phyloP scores from a whole-genome alignment of 1,284 basidiomycete species.

The Porodaedalea pini region DNA sequence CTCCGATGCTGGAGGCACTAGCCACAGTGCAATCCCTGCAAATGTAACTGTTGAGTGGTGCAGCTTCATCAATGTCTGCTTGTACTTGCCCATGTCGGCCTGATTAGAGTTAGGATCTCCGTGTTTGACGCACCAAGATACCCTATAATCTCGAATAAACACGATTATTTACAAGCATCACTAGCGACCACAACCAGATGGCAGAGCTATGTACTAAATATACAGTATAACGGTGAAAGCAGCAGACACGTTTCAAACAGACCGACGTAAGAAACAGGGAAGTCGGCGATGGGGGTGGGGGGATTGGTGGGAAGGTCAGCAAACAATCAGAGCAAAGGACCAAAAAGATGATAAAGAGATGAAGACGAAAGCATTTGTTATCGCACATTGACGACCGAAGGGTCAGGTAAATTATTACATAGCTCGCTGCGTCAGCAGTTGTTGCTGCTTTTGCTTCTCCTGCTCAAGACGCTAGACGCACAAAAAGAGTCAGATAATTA shows the following conservation, averaged over 20 bases:
- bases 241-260: background rate
- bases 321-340: conserved; percentile 9
- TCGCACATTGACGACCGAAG: background rate
- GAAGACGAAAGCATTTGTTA: background rate
- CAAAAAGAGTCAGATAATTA: conserved; percentile 4
- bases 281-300: background rate
- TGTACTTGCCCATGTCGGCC: background rate
- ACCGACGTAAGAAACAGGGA: background rate
- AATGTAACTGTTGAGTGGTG: background rate
- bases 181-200: background rate
- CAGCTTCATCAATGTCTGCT: background rate
- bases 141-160: too few species aligned
- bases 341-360: background rate
- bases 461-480: conserved; percentile 71
- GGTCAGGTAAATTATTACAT: background rate
- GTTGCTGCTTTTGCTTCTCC: conserved; percentile 82
- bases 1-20: conserved; percentile 27
- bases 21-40: conserved; percentile 18
- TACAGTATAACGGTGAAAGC: conserved; percentile 16
- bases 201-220: conserved; percentile 13
- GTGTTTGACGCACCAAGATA: too few species aligned
- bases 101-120: too few species aligned
- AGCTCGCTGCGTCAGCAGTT: conserved; percentile 21
- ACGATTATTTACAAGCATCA: conserved; percentile 14
- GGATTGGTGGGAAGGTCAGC: conserved; percentile 2